Evolutionary conservation across 495 filamentous ascomycete species (phyloP).

Genomic region (Cudoniella acicularis): DNA sequence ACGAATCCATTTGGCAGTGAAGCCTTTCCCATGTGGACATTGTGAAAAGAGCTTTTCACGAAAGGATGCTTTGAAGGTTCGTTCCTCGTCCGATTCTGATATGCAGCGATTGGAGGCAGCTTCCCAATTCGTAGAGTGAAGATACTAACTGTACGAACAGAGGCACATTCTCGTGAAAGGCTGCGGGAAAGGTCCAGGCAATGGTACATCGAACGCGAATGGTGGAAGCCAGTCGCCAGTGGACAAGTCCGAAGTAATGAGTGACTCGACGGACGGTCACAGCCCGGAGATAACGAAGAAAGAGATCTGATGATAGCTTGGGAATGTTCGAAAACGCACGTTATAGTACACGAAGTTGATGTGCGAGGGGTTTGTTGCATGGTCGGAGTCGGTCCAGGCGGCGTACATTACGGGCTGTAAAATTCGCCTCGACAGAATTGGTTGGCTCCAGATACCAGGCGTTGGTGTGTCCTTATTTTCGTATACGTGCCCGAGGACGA

Average conservation of each 20-base stretch:
- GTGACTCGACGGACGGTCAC: slow-evolving; percentile 21
- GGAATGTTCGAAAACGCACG: neutral
- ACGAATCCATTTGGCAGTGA: slow-evolving; percentile 89
- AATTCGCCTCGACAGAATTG: slow-evolving; percentile 1
- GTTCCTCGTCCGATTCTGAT: slow-evolving; percentile 13
- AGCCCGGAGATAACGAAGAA: slow-evolving; percentile 27
- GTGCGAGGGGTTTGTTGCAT: neutral
- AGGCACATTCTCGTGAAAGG: slow-evolving; percentile 92
- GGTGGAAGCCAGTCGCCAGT: slow-evolving; percentile 20
- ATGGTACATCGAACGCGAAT: slow-evolving; percentile 14
- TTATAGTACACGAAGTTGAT: slow-evolving; percentile 8
- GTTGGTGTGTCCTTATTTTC: slow-evolving; percentile 8
- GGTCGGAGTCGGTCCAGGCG: slow-evolving; percentile 6
- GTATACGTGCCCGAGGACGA: neutral
- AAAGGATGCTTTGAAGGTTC: slow-evolving; percentile 95
- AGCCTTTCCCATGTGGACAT: slow-evolving; percentile 86
- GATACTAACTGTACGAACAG: slow-evolving; percentile 45
- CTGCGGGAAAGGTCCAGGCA: slow-evolving; percentile 52
- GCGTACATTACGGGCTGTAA: slow-evolving; percentile 14
- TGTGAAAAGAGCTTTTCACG: slow-evolving; percentile 97
- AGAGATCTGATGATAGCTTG: slow-evolving; percentile 16
- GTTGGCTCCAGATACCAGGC: slow-evolving; percentile 15
- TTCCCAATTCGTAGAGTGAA: neutral
- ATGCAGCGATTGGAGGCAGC: slow-evolving; percentile 11
- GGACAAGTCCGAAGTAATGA: slow-evolving; percentile 22